A percentile compares a stretch with the other conserved stretches of the same genome.
Evolutionary conservation across 2,329 filamentous ascomycete species (phyloP).

Genomic region (Pestalotiopsis sp.): DNA sequence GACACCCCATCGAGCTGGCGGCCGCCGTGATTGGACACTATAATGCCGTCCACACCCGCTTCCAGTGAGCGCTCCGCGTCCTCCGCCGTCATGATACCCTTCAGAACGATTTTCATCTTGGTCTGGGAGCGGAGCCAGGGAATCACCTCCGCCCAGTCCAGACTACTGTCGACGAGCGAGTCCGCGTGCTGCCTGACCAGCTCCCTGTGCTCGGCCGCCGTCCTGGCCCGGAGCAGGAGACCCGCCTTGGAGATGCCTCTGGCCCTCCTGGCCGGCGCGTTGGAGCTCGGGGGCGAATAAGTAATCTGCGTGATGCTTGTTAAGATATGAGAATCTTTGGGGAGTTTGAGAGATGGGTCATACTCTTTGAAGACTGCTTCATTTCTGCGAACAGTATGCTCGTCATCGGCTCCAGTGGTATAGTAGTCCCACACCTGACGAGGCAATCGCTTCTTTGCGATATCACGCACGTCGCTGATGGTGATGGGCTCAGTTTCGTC

Average conservation of each 20-base stretch:
- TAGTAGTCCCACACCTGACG: slow-evolving; percentile 1
- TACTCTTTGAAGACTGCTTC: background rate
- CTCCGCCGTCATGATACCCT: slow-evolving; percentile 26
- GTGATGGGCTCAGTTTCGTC: background rate
- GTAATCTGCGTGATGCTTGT: background rate
- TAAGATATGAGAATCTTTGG: background rate
- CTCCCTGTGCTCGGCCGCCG: background rate
- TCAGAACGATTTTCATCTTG: slow-evolving; percentile 48
- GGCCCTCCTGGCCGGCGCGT: background rate
- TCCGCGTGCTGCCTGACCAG: slow-evolving; percentile 12
- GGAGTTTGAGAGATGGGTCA: background rate
- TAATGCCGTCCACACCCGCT: slow-evolving; percentile 40
- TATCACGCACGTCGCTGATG: background rate
- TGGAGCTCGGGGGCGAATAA: slow-evolving; percentile 3
- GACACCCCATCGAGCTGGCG: slow-evolving; percentile 47
- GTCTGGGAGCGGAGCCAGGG: slow-evolving; percentile 52
- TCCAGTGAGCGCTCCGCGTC: slow-evolving; percentile 40
- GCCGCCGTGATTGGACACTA: slow-evolving; percentile 50
- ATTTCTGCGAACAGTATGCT: background rate
- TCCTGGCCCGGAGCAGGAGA: background rate
- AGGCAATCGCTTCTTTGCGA: background rate
- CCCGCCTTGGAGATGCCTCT: background rate
- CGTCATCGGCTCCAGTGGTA: background rate
- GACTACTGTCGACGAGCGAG: slow-evolving; percentile 18
- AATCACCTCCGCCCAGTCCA: slow-evolving; percentile 51